Conservation (phyloP, 176 grass and related monocot genomes). For the Luzula sylvatica region DNA sequence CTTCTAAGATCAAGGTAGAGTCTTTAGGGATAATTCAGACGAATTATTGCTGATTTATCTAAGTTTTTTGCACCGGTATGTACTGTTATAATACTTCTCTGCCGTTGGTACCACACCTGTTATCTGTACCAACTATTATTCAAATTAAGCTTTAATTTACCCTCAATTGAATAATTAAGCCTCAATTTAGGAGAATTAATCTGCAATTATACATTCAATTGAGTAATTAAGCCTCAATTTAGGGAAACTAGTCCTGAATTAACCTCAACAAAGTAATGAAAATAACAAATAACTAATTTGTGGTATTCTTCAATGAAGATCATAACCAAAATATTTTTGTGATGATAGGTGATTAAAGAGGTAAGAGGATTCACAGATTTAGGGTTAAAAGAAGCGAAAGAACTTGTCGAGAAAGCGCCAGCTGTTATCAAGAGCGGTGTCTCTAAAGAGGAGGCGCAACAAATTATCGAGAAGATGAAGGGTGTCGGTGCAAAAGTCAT, state of each 20-base stretch:
- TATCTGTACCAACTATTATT: background rate
- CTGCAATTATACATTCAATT: background rate
- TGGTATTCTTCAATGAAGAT: background rate
- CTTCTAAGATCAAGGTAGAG: slow-evolving; percentile 81
- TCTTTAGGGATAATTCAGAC: slow-evolving; percentile 1
- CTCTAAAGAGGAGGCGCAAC: slow-evolving; percentile 73
- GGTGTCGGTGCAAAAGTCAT: slow-evolving; percentile 66
- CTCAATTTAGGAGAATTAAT: background rate
- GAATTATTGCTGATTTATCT: background rate
- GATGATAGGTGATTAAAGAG: slow-evolving; percentile 57
- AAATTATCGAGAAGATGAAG: slow-evolving; percentile 88
- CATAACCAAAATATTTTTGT: slow-evolving; percentile 1
- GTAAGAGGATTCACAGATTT: slow-evolving; percentile 76
- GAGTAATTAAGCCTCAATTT: background rate
- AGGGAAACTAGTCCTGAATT: background rate
- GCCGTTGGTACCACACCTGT: too few species aligned
- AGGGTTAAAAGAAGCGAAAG: slow-evolving; percentile 95
- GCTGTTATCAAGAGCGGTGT: slow-evolving; percentile 64
- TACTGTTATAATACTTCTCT: too few species aligned
- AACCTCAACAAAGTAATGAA: background rate
- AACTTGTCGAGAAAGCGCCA: slow-evolving; percentile 86
- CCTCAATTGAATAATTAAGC: background rate
- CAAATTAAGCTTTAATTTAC: background rate
- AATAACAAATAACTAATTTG: background rate
- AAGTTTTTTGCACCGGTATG: background rate